These are phyloP conservation scores for Trametes cinnabarina DNA, from an alignment of 768 basidiomycete species.

Conservation along the genomic window DNA sequence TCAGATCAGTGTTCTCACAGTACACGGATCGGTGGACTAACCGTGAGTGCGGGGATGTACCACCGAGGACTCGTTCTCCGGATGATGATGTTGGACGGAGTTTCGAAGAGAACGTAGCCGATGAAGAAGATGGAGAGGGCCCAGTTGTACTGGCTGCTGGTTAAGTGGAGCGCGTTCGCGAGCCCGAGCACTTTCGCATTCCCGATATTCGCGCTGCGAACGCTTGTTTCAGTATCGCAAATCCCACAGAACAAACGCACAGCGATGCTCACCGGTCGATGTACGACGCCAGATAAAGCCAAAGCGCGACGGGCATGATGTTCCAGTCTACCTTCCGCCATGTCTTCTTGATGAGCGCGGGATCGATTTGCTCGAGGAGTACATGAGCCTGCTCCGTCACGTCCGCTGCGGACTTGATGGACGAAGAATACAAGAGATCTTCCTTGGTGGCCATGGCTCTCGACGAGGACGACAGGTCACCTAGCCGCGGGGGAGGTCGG, in stretches of 20 bases:
- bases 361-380: constrained; percentile 18
- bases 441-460: constrained; percentile 11
- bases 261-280: constrained; percentile 22
- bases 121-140: constrained; percentile 43
- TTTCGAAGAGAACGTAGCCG: constrained; percentile 42
- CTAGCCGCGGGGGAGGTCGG: not conserved
- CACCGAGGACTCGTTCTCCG: constrained; percentile 35
- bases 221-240: not conserved
- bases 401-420: constrained; percentile 8
- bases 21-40: constrained; percentile 26
- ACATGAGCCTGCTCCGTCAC: constrained; percentile 7
- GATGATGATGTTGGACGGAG: constrained; percentile 39
- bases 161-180: constrained; percentile 24
- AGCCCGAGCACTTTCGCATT: constrained; percentile 33
- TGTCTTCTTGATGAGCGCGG: constrained; percentile 21
- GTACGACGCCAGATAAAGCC: constrained; percentile 40
- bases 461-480: not conserved
- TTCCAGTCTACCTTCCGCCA: constrained; percentile 33
- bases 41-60: constrained; percentile 39
- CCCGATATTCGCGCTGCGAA: constrained; percentile 32
- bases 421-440: constrained; percentile 4
- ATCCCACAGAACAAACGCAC: not conserved
- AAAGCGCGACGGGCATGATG: constrained; percentile 36
- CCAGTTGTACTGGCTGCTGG: constrained; percentile 35
- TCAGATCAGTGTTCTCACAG: not conserved